Conservation (phyloP, 371 early-diverging fungal genomes). For the Lichtheimia corymbifera region DNA sequence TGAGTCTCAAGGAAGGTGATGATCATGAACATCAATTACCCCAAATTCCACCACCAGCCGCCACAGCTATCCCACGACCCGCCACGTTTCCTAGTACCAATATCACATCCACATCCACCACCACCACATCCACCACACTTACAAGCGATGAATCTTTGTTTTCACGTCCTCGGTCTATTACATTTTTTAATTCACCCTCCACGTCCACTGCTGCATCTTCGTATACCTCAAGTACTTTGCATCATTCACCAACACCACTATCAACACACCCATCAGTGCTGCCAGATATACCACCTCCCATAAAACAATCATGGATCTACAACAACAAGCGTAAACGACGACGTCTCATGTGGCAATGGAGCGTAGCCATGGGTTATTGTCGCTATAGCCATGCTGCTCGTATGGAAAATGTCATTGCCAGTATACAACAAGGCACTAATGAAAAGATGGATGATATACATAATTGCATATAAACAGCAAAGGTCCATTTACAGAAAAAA, state of each 20-base stretch:
- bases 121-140: not conserved
- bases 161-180: no score
- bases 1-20: no score
- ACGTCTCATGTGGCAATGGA: conserved; percentile 29
- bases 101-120: not conserved
- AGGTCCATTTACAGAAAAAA: not conserved
- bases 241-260: conserved; percentile 1
- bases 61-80: conserved; percentile 4
- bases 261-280: not conserved
- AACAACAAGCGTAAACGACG: conserved; percentile 14
- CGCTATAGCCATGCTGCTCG: conserved; percentile 18
- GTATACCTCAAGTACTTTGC: conserved; percentile 4
- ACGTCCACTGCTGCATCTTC: not conserved
- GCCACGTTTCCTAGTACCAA: conserved; percentile 1
- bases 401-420: conserved; percentile 14
- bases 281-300: not conserved
- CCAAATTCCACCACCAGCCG: not conserved
- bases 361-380: conserved; percentile 29
- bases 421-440: conserved; percentile 5
- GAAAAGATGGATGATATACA: not conserved
- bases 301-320: not conserved
- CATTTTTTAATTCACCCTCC: not conserved
- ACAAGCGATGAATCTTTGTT: no score
- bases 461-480: not conserved
- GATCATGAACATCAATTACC: no score